A percentile compares a stretch with the other conserved stretches of the same genome.
These are phyloP conservation scores for Endotrypanum monterogeii DNA, from an alignment of 208 protist species.

Conservation along the genomic window DNA sequence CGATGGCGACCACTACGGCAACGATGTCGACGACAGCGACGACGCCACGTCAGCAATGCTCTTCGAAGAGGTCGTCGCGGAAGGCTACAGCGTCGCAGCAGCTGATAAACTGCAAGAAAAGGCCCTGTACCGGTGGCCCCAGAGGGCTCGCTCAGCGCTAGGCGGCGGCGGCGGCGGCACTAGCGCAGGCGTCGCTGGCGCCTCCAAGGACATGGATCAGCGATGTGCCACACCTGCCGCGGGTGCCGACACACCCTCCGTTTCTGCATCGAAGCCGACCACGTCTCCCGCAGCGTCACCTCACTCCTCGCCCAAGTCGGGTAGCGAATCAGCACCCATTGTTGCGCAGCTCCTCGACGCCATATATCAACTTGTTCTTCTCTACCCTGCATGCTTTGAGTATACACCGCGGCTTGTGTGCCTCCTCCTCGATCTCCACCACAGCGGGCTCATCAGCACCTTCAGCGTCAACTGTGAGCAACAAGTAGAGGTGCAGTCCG, in stretches of 20 bases:
- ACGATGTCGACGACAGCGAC: neutral
- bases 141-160: neutral
- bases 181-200: neutral
- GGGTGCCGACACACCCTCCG: neutral
- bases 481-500: constrained; percentile 33
- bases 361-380: constrained; percentile 90
- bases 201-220: neutral
- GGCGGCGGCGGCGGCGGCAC: neutral
- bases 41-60: neutral
- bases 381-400: constrained; percentile 93
- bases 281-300: neutral
- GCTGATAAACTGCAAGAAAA: neutral
- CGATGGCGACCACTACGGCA: neutral
- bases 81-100: neutral
- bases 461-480: constrained; percentile 58
- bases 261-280: neutral
- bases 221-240: neutral
- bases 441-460: constrained; percentile 50
- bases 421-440: constrained; percentile 62
- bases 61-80: neutral
- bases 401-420: constrained; percentile 87
- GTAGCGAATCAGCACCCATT: constrained; percentile 71
- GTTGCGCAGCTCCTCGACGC: constrained; percentile 94
- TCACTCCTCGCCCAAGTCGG: neutral
- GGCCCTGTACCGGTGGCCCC: constrained; percentile 4